Base-by-base conservation (phyloP, 2,329 filamentous ascomycete species). In the Aspergillus melleus region DNA sequence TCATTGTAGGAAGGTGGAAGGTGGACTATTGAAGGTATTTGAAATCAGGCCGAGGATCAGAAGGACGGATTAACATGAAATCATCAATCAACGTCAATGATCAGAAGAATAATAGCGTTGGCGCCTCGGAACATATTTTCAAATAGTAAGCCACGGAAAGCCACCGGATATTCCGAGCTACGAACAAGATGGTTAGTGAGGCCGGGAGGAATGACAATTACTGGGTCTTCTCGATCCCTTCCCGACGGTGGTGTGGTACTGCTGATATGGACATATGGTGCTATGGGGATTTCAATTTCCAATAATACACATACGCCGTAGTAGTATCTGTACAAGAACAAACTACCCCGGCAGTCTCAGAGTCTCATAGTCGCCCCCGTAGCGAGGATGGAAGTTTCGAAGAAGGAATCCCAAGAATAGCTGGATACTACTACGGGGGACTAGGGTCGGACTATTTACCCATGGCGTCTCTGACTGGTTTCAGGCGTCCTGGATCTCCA, bases 331-430 rank as follows among this genome's bases (percentile, higher is more conserved):
- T 29, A 29, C 26, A 46, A 12, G 42, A 46, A 22, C 9, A 24
- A 47, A 47, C 44, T 22, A 47, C 44, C 44, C 44, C 12, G 44
- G 44, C 44, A 24, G 44, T 47, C 44, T 47, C 44, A 47, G 44
- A 47, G 20, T 47, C 24, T 5, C 30, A 32, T 51, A 51, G 49
- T 51, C 16, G 49, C 39, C 36, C 39, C 42, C 42, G 49, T 54
- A 42, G 30, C 44, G 52, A 58, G 46, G 30, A 59, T 59, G 52
- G 57, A 58, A 58, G 44, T 20, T 58, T 58, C 57, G 54, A 57
- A 57, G 49, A 57, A 44, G 30, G 29, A 36, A 14, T 55, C 46
- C 30, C 42, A 52, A 42, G 19, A 46, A 20, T 49, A n/a, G 44
- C 36, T 55, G 55, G 57, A 54, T 50, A 29, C 26, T 19, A 39